Conservation (phyloP, 139 green algal species). For the Picochlorum sp. region DNA sequence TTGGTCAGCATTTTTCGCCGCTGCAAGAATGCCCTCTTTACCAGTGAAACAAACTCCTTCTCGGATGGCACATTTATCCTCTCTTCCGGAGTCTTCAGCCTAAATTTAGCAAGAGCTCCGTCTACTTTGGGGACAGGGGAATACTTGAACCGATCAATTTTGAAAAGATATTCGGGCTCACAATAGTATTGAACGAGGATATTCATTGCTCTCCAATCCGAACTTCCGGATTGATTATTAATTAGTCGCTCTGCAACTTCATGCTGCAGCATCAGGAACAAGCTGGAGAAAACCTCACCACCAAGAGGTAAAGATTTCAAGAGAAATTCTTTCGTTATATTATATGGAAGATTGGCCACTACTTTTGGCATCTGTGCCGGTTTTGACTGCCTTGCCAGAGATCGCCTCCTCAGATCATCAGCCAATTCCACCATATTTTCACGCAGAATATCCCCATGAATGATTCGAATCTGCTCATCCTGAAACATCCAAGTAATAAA, state of each 20-base stretch:
- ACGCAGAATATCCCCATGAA: constrained; percentile 58
- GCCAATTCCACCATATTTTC: constrained; percentile 31
- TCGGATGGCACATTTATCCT: constrained; percentile 11
- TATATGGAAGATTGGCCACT: constrained; percentile 93
- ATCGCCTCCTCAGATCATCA: constrained; percentile 6
- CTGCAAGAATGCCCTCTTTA: constrained; percentile 24
- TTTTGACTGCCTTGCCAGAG: not conserved
- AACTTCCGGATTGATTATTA: constrained; percentile 15
- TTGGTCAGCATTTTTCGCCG: constrained; percentile 24
- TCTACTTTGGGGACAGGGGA: constrained; percentile 69
- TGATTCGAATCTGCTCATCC: too few relatives aligned
- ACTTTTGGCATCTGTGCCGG: constrained; percentile 43
- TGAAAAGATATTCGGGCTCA: constrained; percentile 53
- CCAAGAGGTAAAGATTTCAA: constrained; percentile 62
- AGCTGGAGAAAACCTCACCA: constrained; percentile 34
- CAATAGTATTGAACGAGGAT: constrained; percentile 65
- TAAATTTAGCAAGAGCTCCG: constrained; percentile 67
- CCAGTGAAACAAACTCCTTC: constrained; percentile 6
- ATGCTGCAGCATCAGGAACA: constrained; percentile 44
- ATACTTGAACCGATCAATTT: constrained; percentile 55
- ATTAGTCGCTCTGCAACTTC: constrained; percentile 60
- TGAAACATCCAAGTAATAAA: too few relatives aligned
- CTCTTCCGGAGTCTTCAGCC: constrained; percentile 23
- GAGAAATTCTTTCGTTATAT: constrained; percentile 92
- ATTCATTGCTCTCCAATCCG: constrained; percentile 75